These are phyloP conservation scores for Grosmannia penicillata DNA, from an alignment of 2,329 filamentous ascomycete genomes.

Conservation along the genomic window DNA sequence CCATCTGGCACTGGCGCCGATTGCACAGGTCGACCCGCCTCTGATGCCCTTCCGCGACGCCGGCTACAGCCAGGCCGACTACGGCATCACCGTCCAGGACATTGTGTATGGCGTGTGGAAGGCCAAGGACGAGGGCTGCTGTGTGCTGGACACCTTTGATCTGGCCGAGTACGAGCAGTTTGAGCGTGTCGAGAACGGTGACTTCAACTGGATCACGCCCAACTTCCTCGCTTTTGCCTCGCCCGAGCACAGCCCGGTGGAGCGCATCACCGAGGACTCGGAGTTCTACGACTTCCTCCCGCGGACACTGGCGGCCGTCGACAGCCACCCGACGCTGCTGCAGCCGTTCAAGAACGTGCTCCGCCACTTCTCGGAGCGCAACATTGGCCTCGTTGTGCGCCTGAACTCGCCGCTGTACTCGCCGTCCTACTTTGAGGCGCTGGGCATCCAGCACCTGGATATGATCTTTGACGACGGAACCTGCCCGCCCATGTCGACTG, in stretches of 20 bases:
- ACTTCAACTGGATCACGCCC: constrained; percentile 99
- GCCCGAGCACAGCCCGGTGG: constrained; percentile 67
- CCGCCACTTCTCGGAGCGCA: constrained; percentile 71
- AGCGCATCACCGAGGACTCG: constrained; percentile 56
- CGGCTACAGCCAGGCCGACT: constrained; percentile 96
- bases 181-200: constrained; percentile 92
- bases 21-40: constrained; percentile 90
- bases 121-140: constrained; percentile 89
- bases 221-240: constrained; percentile 94
- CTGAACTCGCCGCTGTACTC: constrained; percentile 94
- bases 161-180: constrained; percentile 94
- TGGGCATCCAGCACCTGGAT: constrained; percentile 90
- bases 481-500: constrained; percentile 76
- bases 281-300: constrained; percentile 63
- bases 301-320: constrained; percentile 57
- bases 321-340: constrained; percentile 55
- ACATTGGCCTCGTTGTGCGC: constrained; percentile 86
- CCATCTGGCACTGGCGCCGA: constrained; percentile 85
- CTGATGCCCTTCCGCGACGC: constrained; percentile 98
- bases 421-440: constrained; percentile 87
- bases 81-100: constrained; percentile 88
- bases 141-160: constrained; percentile 84
- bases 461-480: constrained; percentile 99
- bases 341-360: constrained; percentile 93
- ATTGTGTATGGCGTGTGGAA: constrained; percentile 98